Base-by-base conservation (phyloP, 202 grass and related monocot species). In the Musa balbisiana region DNA sequence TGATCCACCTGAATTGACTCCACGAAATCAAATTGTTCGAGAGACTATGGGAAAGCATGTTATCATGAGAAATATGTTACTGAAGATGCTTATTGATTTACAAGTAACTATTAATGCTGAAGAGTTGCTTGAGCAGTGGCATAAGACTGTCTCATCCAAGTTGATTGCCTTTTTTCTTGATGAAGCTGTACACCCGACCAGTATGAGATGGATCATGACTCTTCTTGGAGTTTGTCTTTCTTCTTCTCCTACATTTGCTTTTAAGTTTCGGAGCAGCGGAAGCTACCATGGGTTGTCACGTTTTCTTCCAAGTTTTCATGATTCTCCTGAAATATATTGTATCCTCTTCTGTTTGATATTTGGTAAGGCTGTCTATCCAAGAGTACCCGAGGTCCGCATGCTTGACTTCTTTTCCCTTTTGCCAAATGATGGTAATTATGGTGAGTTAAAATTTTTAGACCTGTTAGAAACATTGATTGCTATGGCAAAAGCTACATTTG, bases 271-370 rank as follows among this genome's bases (percentile, higher is more conserved):
- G 43, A 76, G 77, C 75, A 95, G 89, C 79, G 83, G 87, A 73
- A 85, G 95, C 75, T 99, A 95, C 84, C 95, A 95, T 76, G 77
- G 85, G 55, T 66, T 99, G 89, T 88, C 83, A 80, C 88, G 82
- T 68, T 87, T 99, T 73, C 91, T 99, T 83, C 87, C 89, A 74
- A 88, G 89, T 80, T 99, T 95, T 78, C 87, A 92, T 43, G 95
- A 99, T 84, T 99, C 91, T 56, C 95, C 95, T 82, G 95, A 99
- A 81, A 92, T 99, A 92, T 95, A 99, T 74, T 95, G 95, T 82
- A 99, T 99, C 72, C 70, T 99, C 21, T 99, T 99, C 74, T 99
- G 95, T 85, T 88, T 99, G 75, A 79, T 99, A 81, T 99, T 99
- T 78, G 95, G 91, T 43, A 99, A 99, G 72, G 79, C 85, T 58